These are phyloP conservation scores for Plicaturopsis crispa DNA, from an alignment of 768 basidiomycete genomes.

Conservation along the genomic window DNA sequence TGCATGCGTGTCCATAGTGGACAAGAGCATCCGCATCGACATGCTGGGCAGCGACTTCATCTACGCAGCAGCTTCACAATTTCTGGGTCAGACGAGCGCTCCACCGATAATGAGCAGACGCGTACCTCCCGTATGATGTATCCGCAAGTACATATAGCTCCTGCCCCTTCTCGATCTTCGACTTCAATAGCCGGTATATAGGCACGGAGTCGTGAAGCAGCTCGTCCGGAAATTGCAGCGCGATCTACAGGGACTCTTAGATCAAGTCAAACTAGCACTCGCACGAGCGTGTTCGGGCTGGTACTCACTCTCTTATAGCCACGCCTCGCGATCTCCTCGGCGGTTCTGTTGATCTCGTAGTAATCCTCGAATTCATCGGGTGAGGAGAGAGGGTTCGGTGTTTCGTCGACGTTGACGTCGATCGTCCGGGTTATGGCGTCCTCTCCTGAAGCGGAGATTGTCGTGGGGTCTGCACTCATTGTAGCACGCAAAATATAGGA, in stretches of 20 bases:
- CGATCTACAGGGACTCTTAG: conserved; percentile 41
- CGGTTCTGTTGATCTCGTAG: conserved; percentile 71
- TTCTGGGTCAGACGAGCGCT: not conserved
- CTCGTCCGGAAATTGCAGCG: conserved; percentile 95
- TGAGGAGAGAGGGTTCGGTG: conserved; percentile 22
- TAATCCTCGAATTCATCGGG: conserved; percentile 46
- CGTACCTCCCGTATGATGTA: conserved; percentile 93
- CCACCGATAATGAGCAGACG: conserved; percentile 2
- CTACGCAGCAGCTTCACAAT: conserved; percentile 85
- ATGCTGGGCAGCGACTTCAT: conserved; percentile 93
- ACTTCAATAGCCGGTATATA: conserved; percentile 64
- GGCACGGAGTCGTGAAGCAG: conserved; percentile 81
- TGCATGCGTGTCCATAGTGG: conserved; percentile 95
- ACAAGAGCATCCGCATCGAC: conserved; percentile 87
- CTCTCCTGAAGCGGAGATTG: conserved; percentile 52
- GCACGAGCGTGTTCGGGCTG: not conserved
- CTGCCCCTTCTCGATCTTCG: conserved; percentile 18
- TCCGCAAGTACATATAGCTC: conserved; percentile 93
- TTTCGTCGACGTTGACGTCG: conserved; percentile 32
- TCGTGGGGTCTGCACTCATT: too few relatives aligned
- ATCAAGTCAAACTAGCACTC: not conserved
- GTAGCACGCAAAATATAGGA: too few relatives aligned
- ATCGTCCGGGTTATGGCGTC: conserved; percentile 56
- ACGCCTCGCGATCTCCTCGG: conserved; percentile 47
- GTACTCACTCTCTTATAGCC: conserved; percentile 62